A percentile compares a stretch with the other conserved stretches of the same genome.
These are phyloP conservation scores for Neurospora sp. DNA, from an alignment of 495 filamentous ascomycete species.

Conservation along the genomic window DNA sequence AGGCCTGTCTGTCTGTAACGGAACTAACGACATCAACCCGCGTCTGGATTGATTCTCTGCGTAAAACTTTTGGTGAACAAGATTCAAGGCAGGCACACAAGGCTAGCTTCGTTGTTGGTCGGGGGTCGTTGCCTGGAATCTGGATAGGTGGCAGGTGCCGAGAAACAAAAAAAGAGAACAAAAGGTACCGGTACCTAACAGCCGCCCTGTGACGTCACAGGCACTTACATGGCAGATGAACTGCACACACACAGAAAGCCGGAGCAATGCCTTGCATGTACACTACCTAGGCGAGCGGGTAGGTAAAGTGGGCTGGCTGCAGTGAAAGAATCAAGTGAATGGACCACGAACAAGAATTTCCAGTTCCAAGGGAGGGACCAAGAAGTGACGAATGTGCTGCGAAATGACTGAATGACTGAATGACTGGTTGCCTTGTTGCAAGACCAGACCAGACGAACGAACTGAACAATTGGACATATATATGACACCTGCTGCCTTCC, in stretches of 20 bases:
- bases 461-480: neutral
- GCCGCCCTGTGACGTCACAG: neutral
- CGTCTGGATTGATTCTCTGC: neutral
- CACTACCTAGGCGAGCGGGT: neutral
- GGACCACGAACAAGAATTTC: neutral
- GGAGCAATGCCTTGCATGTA: neutral
- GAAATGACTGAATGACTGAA: neutral
- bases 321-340: neutral
- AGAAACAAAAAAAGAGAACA: neutral
- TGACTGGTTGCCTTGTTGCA: neutral
- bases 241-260: neutral
- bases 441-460: neutral
- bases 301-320: neutral
- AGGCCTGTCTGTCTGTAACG: neutral
- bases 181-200: neutral
- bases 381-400: neutral
- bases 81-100: neutral
- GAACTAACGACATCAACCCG: neutral
- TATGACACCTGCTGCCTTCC: neutral
- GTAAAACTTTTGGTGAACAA: neutral
- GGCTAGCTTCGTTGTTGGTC: neutral
- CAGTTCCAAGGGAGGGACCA: neutral
- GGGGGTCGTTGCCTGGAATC: neutral
- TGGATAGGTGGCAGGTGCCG: neutral
- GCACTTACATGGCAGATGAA: neutral